Evolutionary conservation across 2,329 filamentous ascomycete genomes (phyloP), one percentile per base, ranked within the genome.

Genomic region (Paecilomyces sp.): DNA sequence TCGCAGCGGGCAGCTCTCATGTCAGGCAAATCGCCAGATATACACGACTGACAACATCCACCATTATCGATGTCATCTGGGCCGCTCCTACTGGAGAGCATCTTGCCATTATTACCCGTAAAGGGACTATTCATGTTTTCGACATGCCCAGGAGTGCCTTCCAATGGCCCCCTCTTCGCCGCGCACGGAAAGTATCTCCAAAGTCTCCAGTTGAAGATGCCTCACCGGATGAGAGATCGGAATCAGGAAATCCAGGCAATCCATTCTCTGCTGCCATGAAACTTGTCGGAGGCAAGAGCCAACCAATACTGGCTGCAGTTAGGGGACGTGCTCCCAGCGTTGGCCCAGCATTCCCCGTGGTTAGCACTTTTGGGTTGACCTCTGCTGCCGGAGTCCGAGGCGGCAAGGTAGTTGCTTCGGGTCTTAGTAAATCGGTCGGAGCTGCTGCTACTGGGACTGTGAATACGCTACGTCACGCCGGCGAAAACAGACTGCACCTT

Each of bases 41-140:
- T 70, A 90, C 91, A 22, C 87, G 94, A 50, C 89, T 97, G 84
- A 97, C 93, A 1, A 89, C 93, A 55, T 91, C 94, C 2, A 89
- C 90, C 58, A 91, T 97, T 58, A 85, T 97, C 24, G 93, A 97
- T 69, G 90, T 96, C 51, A 86, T 87, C 2, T 99, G 94, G 94
- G 88, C 89, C 1, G 83, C 85, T 58, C 90, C 90, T 3, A 87
- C 88, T 59, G 91, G 90, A 24, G 90, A 96, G 70, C 88, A 90
- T 60, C 78, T 95, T 47, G 93, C 92, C 1, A 87, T 99, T 77
- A 86, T 97, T 28, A 97, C 94, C 0, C 91, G 96, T 68, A 90
- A 92, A 66, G 92, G 93, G n/a, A 99, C 94, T 8, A 87, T 97
- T 11, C 94, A 99, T 75, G 84, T 97, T 52, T 88, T 96, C 64